phyloP scores from a whole-genome alignment of 768 basidiomycete genomes.

The Trametes punicea region DNA sequence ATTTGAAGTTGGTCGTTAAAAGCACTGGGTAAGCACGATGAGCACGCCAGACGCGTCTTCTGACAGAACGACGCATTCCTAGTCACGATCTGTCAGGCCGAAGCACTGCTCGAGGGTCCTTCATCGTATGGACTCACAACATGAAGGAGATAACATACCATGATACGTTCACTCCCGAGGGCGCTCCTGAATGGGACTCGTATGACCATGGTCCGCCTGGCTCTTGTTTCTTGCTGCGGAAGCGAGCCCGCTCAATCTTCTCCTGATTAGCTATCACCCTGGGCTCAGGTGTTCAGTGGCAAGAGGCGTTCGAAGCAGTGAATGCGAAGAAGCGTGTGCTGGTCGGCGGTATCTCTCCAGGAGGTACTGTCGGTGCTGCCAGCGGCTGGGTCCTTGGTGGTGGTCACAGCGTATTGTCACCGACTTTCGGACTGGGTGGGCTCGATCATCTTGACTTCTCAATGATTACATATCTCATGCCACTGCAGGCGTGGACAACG shows the following conservation, averaged over 20 bases:
- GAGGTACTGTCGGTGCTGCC: constrained; percentile 43
- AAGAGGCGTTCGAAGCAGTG: constrained; percentile 5
- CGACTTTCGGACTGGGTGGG: constrained; percentile 30
- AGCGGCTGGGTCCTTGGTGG: constrained; percentile 42
- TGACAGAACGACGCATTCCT: neutral
- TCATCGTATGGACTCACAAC: constrained; percentile 40
- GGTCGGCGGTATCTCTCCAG: constrained; percentile 4
- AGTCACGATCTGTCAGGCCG: constrained; percentile 25
- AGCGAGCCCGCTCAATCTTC: neutral
- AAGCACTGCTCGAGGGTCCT: constrained; percentile 23
- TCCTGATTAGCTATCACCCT: constrained; percentile 32
- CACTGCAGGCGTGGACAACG: constrained; percentile 20
- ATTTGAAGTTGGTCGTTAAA: constrained; percentile 30
- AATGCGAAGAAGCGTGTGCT: constrained; percentile 2
- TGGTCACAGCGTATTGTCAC: constrained; percentile 30
- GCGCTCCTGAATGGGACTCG: constrained; percentile 22
- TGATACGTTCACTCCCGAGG: constrained; percentile 32
- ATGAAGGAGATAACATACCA: constrained; percentile 38
- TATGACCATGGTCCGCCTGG: constrained; percentile 18
- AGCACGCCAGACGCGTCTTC: neutral
- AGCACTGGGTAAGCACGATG: constrained; percentile 23
- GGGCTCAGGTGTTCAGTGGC: constrained; percentile 28
- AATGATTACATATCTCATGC: constrained; percentile 9
- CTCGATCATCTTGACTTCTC: neutral
- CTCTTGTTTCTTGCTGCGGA: neutral